Conservation (phyloP, 352 stramenopile genomes). For the Hyaloperonospora arabidopsidis region DNA sequence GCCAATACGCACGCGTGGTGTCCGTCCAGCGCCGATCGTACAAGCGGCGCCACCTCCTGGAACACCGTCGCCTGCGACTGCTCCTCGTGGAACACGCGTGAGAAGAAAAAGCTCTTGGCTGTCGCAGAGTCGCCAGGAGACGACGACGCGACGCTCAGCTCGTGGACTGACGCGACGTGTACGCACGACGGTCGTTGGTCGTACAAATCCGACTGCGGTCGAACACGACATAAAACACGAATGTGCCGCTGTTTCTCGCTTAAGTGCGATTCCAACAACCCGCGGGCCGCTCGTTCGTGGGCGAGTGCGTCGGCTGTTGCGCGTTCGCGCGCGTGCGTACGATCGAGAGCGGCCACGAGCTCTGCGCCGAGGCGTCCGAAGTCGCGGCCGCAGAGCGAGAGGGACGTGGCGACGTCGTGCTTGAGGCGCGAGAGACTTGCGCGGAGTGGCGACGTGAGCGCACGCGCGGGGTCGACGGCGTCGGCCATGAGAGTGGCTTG, state of each 20-base stretch:
- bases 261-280: constrained; percentile 38
- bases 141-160: constrained; percentile 36
- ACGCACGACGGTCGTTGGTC: constrained; percentile 22
- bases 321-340: constrained; percentile 30
- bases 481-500: too few species aligned
- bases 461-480: constrained; percentile 6
- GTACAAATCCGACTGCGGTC: constrained; percentile 29
- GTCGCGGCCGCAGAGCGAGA: constrained; percentile 63
- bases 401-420: constrained; percentile 55
- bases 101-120: constrained; percentile 81
- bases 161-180: constrained; percentile 24
- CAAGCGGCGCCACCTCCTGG: constrained; percentile 86
- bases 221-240: constrained; percentile 76
- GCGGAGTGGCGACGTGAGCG: constrained; percentile 32
- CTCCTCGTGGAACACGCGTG: constrained; percentile 78
- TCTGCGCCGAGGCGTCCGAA: constrained; percentile 61
- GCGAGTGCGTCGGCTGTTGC: constrained; percentile 32
- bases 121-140: constrained; percentile 38
- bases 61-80: constrained; percentile 85
- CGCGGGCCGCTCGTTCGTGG: constrained; percentile 41
- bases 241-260: constrained; percentile 51
- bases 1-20: constrained; percentile 93
- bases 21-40: constrained; percentile 84
- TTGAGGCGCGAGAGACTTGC: constrained; percentile 39
- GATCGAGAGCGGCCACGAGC: constrained; percentile 40